Conservation (phyloP, 768 basidiomycete genomes). For the Clitopilus passeckerianus region DNA sequence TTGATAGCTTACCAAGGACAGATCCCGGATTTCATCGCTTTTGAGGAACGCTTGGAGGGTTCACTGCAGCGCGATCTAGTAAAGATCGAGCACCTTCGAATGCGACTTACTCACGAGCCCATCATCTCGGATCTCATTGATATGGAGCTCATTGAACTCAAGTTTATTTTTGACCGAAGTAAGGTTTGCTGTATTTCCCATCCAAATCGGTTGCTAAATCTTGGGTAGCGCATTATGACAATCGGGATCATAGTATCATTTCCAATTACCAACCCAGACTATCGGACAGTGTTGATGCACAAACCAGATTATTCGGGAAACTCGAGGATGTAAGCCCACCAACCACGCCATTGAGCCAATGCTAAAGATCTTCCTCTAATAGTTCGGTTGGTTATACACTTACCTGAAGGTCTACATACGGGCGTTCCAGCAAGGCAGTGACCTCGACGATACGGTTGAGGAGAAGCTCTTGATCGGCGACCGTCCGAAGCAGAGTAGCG, state of each 20-base stretch:
- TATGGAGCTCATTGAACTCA: conserved; percentile 80
- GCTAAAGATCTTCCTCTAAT: conserved; percentile 1
- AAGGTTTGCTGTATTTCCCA: conserved; percentile 16
- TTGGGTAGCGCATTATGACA: conserved; percentile 70
- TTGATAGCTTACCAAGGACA: conserved; percentile 19
- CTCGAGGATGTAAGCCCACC: conserved; percentile 51
- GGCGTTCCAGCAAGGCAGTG: conserved; percentile 72
- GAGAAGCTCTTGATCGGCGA: conserved; percentile 81
- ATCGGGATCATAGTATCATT: conserved; percentile 79
- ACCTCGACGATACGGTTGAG: conserved; percentile 75
- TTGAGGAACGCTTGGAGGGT: conserved; percentile 77
- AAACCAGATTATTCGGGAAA: conserved; percentile 63
- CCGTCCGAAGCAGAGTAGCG: conserved; percentile 60
- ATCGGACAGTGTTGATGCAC: conserved; percentile 50
- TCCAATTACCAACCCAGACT: conserved; percentile 70
- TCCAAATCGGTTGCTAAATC: neutral
- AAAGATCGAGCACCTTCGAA: conserved; percentile 81
- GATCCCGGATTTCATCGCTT: conserved; percentile 81
- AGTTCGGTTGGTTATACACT: conserved; percentile 70
- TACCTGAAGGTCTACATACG: conserved; percentile 78
- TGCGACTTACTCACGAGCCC: conserved; percentile 73
- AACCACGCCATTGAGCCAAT: neutral
- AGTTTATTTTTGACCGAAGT: conserved; percentile 78
- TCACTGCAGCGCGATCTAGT: conserved; percentile 81
- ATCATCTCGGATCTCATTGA: conserved; percentile 70